Evolutionary conservation across 345 rosid genomes (phyloP).

Genomic region (Balakata baccata): DNA sequence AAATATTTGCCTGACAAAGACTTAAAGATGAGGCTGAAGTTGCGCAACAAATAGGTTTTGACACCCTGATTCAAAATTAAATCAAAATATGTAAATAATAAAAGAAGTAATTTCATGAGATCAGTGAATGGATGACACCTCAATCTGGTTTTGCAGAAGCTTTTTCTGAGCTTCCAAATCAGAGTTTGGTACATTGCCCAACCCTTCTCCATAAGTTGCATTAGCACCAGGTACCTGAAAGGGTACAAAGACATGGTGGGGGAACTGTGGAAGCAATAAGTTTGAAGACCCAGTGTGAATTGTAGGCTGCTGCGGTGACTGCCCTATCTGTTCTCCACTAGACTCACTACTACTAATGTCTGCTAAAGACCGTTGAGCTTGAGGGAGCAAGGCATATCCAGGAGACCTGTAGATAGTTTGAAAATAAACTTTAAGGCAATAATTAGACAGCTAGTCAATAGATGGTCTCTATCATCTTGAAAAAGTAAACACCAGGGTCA

Average conservation of each 20-base stretch:
- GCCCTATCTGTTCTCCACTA: slow-evolving; percentile 32
- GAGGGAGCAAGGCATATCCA: slow-evolving; percentile 47
- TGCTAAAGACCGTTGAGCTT: slow-evolving; percentile 26
- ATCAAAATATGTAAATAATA: not conserved
- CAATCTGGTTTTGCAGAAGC: slow-evolving; percentile 56
- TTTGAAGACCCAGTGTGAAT: slow-evolving; percentile 30
- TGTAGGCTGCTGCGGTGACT: slow-evolving; percentile 24
- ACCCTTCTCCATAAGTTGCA: slow-evolving; percentile 28
- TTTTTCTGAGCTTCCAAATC: slow-evolving; percentile 55
- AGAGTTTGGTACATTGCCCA: slow-evolving; percentile 21
- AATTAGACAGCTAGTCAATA: not conserved
- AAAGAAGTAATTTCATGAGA: not conserved
- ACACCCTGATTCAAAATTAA: not conserved
- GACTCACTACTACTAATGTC: slow-evolving; percentile 27
- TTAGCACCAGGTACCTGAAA: slow-evolving; percentile 31
- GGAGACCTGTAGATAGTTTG: slow-evolving; percentile 45
- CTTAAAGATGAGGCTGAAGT: not conserved
- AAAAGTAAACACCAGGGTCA: not conserved
- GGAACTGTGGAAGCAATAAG: slow-evolving; percentile 31
- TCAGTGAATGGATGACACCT: slow-evolving; percentile 38
- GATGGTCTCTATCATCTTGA: not conserved
- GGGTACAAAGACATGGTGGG: slow-evolving; percentile 42
- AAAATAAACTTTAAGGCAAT: not conserved
- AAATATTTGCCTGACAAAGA: not conserved
- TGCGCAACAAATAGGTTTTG: too few relatives aligned